These are phyloP conservation scores for Aspergillus panamensis DNA, from an alignment of 495 filamentous ascomycete genomes.

Conservation along the genomic window DNA sequence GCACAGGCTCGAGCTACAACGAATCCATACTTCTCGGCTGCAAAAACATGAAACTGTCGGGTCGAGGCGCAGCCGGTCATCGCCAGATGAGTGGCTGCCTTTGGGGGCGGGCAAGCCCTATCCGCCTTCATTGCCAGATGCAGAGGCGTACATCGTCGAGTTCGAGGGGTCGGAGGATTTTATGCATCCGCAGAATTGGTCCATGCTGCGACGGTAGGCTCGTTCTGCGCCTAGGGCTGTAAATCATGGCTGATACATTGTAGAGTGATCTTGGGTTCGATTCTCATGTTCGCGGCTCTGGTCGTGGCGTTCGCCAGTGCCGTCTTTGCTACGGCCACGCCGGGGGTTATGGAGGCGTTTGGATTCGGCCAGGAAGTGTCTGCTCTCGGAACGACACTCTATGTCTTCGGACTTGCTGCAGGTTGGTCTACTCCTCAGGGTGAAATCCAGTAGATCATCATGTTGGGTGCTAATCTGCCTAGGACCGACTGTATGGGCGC, in stretches of 20 bases:
- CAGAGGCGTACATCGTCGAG: conserved; percentile 52
- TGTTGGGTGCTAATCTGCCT: neutral
- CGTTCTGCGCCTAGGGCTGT: neutral
- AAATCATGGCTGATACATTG: neutral
- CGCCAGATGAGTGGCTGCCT: conserved; percentile 28
- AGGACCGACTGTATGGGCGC: conserved; percentile 55
- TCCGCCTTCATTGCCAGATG: conserved; percentile 41
- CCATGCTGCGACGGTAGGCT: conserved; percentile 21
- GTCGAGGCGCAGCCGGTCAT: conserved; percentile 25
- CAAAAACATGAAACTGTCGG: conserved; percentile 31
- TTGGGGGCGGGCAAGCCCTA: conserved; percentile 38
- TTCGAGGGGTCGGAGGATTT: conserved; percentile 51
- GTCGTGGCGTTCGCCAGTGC: conserved; percentile 46
- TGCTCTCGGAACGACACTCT: conserved; percentile 48
- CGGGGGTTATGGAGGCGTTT: conserved; percentile 41
- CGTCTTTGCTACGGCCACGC: conserved; percentile 49
- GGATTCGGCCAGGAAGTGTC: conserved; percentile 44
- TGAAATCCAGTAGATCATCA: neutral
- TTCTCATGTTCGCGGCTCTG: conserved; percentile 39
- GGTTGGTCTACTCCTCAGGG: conserved; percentile 15
- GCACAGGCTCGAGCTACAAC: conserved; percentile 23
- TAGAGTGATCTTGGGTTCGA: conserved; percentile 17
- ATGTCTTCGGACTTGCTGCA: conserved; percentile 48
- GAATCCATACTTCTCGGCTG: conserved; percentile 32
- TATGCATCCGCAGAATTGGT: conserved; percentile 50